Conservation (phyloP, 768 basidiomycete species). For the Amanita exitialis region DNA sequence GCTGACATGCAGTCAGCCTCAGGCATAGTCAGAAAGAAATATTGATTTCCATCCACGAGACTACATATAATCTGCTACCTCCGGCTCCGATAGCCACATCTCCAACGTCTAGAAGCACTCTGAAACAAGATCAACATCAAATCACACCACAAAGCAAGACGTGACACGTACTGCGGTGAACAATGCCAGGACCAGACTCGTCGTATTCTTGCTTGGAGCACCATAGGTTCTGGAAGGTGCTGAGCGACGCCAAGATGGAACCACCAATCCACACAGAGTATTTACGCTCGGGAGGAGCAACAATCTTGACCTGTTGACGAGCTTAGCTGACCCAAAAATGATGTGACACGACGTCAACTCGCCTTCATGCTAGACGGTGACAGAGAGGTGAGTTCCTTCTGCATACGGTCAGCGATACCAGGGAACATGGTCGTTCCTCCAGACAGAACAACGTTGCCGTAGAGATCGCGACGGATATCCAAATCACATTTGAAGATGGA, state of each 20-base stretch:
- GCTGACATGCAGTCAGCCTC: not conserved
- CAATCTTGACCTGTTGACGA: conserved; percentile 64
- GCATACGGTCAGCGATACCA: conserved; percentile 93
- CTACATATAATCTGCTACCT: not conserved
- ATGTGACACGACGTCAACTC: conserved; percentile 9
- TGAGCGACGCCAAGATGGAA: conserved; percentile 78
- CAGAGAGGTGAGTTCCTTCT: conserved; percentile 69
- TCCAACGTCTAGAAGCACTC: conserved; percentile 22
- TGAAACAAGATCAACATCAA: conserved; percentile 6
- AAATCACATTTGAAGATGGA: conserved; percentile 85
- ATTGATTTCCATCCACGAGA: not conserved
- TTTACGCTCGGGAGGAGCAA: conserved; percentile 88
- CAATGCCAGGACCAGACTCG: conserved; percentile 71
- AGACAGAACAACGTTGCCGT: conserved; percentile 79
- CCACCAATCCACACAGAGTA: conserved; percentile 96
- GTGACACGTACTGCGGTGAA: conserved; percentile 60
- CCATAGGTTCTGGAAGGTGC: conserved; percentile 97
- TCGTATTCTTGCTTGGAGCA: conserved; percentile 91
- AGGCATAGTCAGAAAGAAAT: conserved; percentile 19
- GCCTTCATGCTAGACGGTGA: conserved; percentile 86
- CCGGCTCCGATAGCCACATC: not conserved
- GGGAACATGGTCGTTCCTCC: conserved; percentile 96
- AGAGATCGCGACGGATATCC: conserved; percentile 74
- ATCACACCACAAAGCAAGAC: conserved; percentile 5
- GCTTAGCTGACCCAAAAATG: not conserved